Evolutionary conservation across 257 asterid genomes (phyloP).

Genomic region (Plantago major): DNA sequence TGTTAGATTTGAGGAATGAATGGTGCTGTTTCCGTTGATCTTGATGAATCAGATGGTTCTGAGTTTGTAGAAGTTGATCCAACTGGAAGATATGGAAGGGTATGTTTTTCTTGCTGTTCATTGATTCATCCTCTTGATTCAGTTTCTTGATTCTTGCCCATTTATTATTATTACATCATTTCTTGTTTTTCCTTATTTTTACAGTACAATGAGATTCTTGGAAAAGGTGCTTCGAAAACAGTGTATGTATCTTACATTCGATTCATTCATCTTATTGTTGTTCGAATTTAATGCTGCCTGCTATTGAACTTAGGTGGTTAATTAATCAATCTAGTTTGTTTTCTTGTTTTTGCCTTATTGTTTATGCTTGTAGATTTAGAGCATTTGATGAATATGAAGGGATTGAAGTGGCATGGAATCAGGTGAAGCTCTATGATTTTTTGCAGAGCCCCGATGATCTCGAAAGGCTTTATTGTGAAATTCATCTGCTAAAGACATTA

Average conservation of each 20-base stretch:
- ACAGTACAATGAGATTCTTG: conserved; percentile 85
- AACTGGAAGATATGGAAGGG: conserved; percentile 77
- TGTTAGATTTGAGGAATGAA: conserved; percentile 34
- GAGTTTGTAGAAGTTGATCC: conserved; percentile 88
- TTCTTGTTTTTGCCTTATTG: background rate
- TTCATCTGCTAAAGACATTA: conserved; percentile 64
- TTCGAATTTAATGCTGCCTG: background rate
- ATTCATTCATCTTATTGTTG: background rate
- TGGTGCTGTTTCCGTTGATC: conserved; percentile 39
- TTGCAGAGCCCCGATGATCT: conserved; percentile 70
- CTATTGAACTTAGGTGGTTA: background rate
- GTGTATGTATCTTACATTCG: conserved; percentile 43
- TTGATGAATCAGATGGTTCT: conserved; percentile 55
- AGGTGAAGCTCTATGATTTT: conserved; percentile 63
- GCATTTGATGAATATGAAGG: conserved; percentile 82
- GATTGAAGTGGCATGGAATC: conserved; percentile 85
- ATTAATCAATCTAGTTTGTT: background rate
- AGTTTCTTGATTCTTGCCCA: background rate
- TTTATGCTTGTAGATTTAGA: conserved; percentile 40
- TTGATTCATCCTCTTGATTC: background rate
- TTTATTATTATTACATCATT: conserved; percentile 2
- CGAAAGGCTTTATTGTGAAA: conserved; percentile 72
- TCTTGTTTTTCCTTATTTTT: conserved; percentile 15
- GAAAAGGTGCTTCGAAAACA: conserved; percentile 80
- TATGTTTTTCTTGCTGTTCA: conserved; percentile 1